These are phyloP conservation scores for Hyaloscypha variabilis DNA, from an alignment of 495 filamentous ascomycete species.

Conservation along the genomic window DNA sequence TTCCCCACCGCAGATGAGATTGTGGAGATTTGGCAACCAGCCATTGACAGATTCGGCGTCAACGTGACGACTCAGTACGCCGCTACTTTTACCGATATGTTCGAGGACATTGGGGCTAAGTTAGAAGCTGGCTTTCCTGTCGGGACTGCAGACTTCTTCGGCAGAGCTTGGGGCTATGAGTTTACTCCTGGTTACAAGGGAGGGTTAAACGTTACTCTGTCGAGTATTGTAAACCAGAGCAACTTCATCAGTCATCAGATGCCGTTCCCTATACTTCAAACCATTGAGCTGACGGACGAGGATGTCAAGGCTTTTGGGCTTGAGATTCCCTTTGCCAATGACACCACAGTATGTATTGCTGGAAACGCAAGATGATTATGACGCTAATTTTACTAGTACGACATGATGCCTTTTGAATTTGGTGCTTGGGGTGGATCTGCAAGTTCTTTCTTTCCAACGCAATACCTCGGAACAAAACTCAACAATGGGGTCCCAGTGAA, in stretches of 20 bases:
- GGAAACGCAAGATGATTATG: neutral
- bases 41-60: neutral
- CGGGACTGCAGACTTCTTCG: conserved; percentile 15
- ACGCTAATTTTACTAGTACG: conserved; percentile 9
- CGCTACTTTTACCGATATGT: neutral
- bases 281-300: neutral
- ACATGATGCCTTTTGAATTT: conserved; percentile 23
- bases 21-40: conserved; percentile 10
- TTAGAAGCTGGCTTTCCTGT: conserved; percentile 17
- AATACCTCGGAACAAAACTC: conserved; percentile 18
- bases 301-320: conserved; percentile 14
- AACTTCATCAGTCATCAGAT: conserved; percentile 18
- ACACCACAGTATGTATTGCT: conserved; percentile 6
- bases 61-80: neutral
- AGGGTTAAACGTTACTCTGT: conserved; percentile 16
- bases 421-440: conserved; percentile 14
- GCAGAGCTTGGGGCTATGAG: conserved; percentile 13
- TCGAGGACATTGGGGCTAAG: conserved; percentile 19
- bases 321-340: conserved; percentile 17
- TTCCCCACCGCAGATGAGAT: conserved; percentile 19
- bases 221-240: conserved; percentile 10
- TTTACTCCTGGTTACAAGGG: conserved; percentile 14
- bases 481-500: conserved; percentile 13
- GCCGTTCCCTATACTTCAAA: conserved; percentile 20
- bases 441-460: conserved; percentile 12